Conservation (phyloP, 208 protist species). For the Leishmania turanica region DNA sequence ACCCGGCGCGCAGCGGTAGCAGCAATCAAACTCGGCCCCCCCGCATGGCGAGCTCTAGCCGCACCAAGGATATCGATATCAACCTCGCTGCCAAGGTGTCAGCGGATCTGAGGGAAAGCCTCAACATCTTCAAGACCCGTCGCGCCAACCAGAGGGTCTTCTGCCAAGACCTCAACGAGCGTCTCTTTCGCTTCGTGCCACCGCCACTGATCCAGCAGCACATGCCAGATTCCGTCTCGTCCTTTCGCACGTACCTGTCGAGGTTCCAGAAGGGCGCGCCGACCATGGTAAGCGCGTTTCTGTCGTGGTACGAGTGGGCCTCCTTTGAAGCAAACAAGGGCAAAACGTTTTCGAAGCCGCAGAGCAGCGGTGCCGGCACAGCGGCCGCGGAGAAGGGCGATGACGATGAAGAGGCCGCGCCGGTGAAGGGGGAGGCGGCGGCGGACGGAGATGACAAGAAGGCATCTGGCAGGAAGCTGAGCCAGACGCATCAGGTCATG, state of each 20-base stretch:
- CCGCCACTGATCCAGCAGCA: slow-evolving; percentile 81
- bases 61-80: slow-evolving; percentile 73
- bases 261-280: slow-evolving; percentile 67
- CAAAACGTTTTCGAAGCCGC: slow-evolving; percentile 37
- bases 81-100: slow-evolving; percentile 81
- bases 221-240: slow-evolving; percentile 58
- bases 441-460: slow-evolving; percentile 11
- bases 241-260: slow-evolving; percentile 73
- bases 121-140: slow-evolving; percentile 63
- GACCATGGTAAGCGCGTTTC: slow-evolving; percentile 62
- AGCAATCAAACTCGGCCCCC: neutral
- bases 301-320: slow-evolving; percentile 88
- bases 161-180: slow-evolving; percentile 53
- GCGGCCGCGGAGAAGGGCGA: slow-evolving; percentile 19
- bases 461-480: slow-evolving; percentile 38
- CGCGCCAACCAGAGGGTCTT: slow-evolving; percentile 48
- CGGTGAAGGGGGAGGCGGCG: slow-evolving; percentile 28
- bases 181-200: slow-evolving; percentile 75
- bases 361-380: slow-evolving; percentile 1
- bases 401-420: slow-evolving; percentile 12
- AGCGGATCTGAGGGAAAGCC: slow-evolving; percentile 64
- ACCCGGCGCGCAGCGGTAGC: neutral
- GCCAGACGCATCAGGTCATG: slow-evolving; percentile 55
- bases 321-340: slow-evolving; percentile 68
- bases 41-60: slow-evolving; percentile 35